phyloP scores from a whole-genome alignment of 345 rosid genomes.

The Gossypium bickii region DNA sequence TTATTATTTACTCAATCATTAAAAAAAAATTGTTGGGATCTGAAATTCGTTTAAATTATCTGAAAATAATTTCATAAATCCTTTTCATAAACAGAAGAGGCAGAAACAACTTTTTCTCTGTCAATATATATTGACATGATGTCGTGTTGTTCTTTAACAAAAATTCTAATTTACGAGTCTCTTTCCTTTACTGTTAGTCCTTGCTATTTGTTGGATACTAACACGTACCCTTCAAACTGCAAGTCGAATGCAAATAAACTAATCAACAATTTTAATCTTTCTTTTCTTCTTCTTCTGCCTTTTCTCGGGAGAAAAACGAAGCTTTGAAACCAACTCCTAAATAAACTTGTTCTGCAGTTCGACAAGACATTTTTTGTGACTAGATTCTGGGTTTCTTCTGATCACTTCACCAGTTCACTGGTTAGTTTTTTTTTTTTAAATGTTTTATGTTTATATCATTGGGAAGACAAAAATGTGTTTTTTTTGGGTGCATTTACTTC shows the following conservation, averaged over 20 bases:
- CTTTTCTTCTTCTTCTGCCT: not conserved
- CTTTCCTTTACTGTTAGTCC: not conserved
- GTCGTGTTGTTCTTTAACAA: not conserved
- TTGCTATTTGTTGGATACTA: not conserved
- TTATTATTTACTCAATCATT: too few species aligned
- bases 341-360: too few species aligned
- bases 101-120: too few species aligned
- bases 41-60: too few species aligned
- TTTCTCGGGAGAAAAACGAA: not conserved
- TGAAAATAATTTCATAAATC: too few species aligned
- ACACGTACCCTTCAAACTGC: not conserved
- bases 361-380: not conserved
- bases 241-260: not conserved
- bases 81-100: too few species aligned
- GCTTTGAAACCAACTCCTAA: not conserved
- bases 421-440: slow-evolving; percentile 1
- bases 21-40: too few species aligned
- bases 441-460: not conserved
- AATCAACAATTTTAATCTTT: not conserved
- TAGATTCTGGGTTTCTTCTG: not conserved
- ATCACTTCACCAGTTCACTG: not conserved
- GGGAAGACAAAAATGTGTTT: not conserved
- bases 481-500: not conserved
- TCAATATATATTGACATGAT: too few species aligned
- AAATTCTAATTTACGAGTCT: not conserved